Conservation (phyloP, 192 early-diverging fungal species). For the Ambispora gerdemannii region DNA sequence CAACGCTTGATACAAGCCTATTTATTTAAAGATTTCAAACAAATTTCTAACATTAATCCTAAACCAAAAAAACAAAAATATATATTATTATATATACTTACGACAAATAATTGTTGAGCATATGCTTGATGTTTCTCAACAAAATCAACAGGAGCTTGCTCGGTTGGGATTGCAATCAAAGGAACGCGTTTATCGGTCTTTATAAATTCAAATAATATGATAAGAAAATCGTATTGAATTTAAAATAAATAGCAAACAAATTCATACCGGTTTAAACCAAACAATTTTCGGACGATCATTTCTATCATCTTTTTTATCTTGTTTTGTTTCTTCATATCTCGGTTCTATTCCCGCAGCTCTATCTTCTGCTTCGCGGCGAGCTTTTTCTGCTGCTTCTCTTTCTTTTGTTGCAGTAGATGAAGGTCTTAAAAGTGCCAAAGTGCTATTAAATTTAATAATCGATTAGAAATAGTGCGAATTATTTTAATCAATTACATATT, state of each 20-base stretch:
- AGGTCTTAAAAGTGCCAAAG: conserved; percentile 41
- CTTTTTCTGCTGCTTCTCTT: conserved; percentile 29
- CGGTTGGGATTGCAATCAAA: conserved; percentile 70
- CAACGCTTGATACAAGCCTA: conserved; percentile 66
- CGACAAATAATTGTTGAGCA: conserved; percentile 55
- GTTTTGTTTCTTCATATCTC: conserved; percentile 34
- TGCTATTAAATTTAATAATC: background rate
- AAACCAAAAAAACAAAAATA: too few relatives aligned
- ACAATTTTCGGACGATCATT: conserved; percentile 57
- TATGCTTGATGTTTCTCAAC: conserved; percentile 59
- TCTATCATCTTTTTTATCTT: conserved; percentile 43
- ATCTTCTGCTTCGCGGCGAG: conserved; percentile 37
- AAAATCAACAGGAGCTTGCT: conserved; percentile 68
- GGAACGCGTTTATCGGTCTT: conserved; percentile 76
- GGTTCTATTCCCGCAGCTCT: conserved; percentile 36
- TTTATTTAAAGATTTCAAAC: background rate
- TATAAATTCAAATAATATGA: conserved; percentile 12
- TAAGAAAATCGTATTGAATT: background rate
- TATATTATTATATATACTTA: conserved; percentile 29
- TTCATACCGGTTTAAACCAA: conserved; percentile 78
- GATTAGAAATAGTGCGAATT: background rate
- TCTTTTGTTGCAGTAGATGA: conserved; percentile 25
- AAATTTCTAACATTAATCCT: too few relatives aligned
- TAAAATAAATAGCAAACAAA: background rate
- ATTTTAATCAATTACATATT: background rate